phyloP scores from a whole-genome alignment of 2,329 filamentous ascomycete species.

The Aspergillus thermomutatus region DNA sequence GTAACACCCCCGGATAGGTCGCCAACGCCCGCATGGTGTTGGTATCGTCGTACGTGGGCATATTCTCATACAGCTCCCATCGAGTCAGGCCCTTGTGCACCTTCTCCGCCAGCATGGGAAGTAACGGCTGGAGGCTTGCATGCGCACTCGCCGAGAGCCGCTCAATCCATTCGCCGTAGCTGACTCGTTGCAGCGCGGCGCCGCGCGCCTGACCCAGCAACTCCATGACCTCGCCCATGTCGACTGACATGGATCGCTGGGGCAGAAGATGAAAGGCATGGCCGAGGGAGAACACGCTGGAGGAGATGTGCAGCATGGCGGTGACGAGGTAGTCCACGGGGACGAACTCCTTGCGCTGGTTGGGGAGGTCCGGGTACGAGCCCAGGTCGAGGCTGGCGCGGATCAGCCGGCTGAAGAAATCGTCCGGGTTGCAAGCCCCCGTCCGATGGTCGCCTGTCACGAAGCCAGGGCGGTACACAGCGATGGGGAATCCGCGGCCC shows the following conservation, averaged over 20 bases:
- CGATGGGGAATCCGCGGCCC: slow-evolving; percentile 65
- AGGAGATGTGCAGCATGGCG: slow-evolving; percentile 20
- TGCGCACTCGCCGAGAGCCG: slow-evolving; percentile 2
- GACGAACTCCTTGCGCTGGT: slow-evolving; percentile 26
- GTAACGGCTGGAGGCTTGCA: slow-evolving; percentile 13
- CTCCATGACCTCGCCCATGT: slow-evolving; percentile 14
- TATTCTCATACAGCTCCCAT: slow-evolving; percentile 26
- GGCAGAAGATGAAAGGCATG: slow-evolving; percentile 21
- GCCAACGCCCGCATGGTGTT: slow-evolving; percentile 3
- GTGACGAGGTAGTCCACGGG: slow-evolving; percentile 23
- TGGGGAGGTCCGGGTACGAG: slow-evolving; percentile 20
- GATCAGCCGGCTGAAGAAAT: slow-evolving; percentile 76
- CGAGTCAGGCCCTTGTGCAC: slow-evolving; percentile 17
- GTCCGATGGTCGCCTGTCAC: slow-evolving; percentile 66
- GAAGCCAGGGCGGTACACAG: slow-evolving; percentile 76
- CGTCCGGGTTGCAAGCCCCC: slow-evolving; percentile 67
- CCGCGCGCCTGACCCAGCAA: background rate
- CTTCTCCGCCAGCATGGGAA: slow-evolving; percentile 23
- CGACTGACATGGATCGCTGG: slow-evolving; percentile 6
- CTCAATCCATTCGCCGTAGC: slow-evolving; percentile 17
- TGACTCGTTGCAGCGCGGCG: background rate
- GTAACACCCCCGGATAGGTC: no score
- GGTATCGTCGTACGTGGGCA: slow-evolving; percentile 19
- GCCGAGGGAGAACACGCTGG: slow-evolving; percentile 6
- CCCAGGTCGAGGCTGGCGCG: slow-evolving; percentile 76